Evolutionary conservation across 2,329 filamentous ascomycete species (phyloP), one percentile per base, ranked within the genome.

Genomic region (Malbranchea cinnamomea): DNA sequence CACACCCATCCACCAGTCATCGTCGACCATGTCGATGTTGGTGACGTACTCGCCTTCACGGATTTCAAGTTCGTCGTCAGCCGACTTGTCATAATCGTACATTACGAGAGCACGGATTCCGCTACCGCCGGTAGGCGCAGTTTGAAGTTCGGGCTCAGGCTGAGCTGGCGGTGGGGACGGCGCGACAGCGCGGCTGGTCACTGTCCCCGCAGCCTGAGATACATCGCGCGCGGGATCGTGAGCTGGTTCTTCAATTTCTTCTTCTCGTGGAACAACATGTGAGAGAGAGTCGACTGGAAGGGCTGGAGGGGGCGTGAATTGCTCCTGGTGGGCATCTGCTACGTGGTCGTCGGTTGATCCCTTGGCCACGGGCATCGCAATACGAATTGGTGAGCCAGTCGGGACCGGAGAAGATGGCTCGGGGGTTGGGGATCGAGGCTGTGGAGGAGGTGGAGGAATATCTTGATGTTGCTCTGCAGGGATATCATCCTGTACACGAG

Each of bases 1-100:
- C 41, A 78, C 81, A 24, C 91, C 89, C 70, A 93, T 79, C 89
- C 89, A 98, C 89, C 89, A 98, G 51, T 98, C 87, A 30, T 91
- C 79, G 44, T 95, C 89, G 2, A 98, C 83, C 80, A 91, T 91
- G 39, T 95, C 83, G 46, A 98, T 93, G 50, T 93, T 78, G 14
- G 71, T 84, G 21, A 98, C 78, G 40, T 76, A 71, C 46, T 94
- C 81, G 38, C 85, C 85, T 57, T 98, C 89, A 15, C 71, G 67
- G 11, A 98, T 68, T 41, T 93, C 84, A 34, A 98, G 71, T 58
- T 98, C 89, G 47, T 98, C 98, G 42, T 93, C 85, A 54, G 98
- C 89, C 1, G 84, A 84, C 59, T 91, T 94, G 47, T 94, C 87
- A 49, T 98, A 98, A 51, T 98, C 89, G 52, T 89, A 98, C 47